Evolutionary conservation across 2,329 filamentous ascomycete genomes (phyloP).

Genomic region (Leptographium flavum): DNA sequence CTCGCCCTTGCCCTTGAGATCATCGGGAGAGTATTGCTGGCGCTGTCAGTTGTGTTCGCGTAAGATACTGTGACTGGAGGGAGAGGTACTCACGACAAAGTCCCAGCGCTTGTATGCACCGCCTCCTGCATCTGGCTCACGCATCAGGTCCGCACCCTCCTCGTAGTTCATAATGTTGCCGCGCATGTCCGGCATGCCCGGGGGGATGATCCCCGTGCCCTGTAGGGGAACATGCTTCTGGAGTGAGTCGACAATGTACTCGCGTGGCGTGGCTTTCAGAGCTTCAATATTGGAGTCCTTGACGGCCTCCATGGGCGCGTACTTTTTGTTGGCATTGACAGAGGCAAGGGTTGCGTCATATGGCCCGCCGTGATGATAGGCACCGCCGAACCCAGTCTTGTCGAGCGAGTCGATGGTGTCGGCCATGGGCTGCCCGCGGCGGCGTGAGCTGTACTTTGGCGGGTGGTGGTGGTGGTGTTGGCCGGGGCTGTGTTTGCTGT

Average conservation of each 20-base stretch:
- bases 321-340: constrained; percentile 49
- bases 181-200: constrained; percentile 51
- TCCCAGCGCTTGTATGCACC: constrained; percentile 69
- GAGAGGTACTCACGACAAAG: constrained; percentile 45
- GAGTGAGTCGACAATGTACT: constrained; percentile 64
- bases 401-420: constrained; percentile 77
- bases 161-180: constrained; percentile 65
- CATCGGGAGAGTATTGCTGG: constrained; percentile 56
- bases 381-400: constrained; percentile 37
- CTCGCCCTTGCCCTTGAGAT: constrained; percentile 73
- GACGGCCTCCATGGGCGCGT: constrained; percentile 66
- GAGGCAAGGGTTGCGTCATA: constrained; percentile 71
- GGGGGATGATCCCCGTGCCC: constrained; percentile 63
- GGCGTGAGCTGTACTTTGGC: constrained; percentile 36
- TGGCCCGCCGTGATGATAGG: constrained; percentile 82
- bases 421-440: constrained; percentile 49
- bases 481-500: constrained; percentile 49
- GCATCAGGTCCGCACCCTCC: constrained; percentile 78
- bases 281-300: constrained; percentile 60
- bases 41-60: neutral
- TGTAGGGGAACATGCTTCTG: constrained; percentile 64
- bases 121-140: constrained; percentile 50
- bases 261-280: constrained; percentile 63
- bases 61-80: neutral
- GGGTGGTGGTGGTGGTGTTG: constrained; percentile 13